phyloP scores from a whole-genome alignment of 768 basidiomycete genomes.

The Amyloporia xantha region DNA sequence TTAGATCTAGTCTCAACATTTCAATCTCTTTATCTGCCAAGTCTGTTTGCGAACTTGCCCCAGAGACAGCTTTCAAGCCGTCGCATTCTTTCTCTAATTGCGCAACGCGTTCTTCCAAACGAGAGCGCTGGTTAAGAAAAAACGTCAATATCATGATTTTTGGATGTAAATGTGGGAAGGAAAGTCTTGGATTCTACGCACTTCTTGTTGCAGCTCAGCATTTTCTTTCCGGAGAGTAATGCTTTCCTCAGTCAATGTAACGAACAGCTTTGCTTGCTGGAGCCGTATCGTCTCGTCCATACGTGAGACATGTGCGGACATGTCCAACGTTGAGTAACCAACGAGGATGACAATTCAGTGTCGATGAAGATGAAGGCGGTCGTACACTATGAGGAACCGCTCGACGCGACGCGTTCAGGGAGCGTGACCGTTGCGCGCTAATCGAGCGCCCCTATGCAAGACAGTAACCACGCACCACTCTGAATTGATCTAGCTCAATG shows the following conservation, averaged over 20 bases:
- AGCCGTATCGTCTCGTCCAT: background rate
- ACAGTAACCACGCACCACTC: too few relatives aligned
- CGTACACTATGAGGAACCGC: background rate
- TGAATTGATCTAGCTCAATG: too few relatives aligned
- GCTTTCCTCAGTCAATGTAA: background rate
- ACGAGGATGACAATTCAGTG: too few relatives aligned
- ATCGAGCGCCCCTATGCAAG: background rate
- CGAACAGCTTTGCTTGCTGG: background rate
- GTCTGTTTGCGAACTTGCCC: too few relatives aligned
- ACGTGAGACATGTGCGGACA: too few relatives aligned
- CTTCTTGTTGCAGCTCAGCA: background rate
- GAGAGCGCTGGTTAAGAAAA: background rate
- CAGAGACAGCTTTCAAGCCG: background rate
- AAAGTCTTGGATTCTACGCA: background rate
- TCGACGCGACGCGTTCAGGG: background rate
- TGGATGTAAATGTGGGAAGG: too few relatives aligned
- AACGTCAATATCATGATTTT: too few relatives aligned
- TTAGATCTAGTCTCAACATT: too few relatives aligned
- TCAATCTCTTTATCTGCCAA: too few relatives aligned
- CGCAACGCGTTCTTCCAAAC: background rate
- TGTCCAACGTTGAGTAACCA: too few relatives aligned
- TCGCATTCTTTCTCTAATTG: background rate
- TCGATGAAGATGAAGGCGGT: too few relatives aligned
- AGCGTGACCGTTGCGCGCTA: background rate
- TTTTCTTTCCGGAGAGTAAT: background rate